Base-by-base conservation (phyloP, 1,139 yeast species). In the Suhomyces coccinellae region DNA sequence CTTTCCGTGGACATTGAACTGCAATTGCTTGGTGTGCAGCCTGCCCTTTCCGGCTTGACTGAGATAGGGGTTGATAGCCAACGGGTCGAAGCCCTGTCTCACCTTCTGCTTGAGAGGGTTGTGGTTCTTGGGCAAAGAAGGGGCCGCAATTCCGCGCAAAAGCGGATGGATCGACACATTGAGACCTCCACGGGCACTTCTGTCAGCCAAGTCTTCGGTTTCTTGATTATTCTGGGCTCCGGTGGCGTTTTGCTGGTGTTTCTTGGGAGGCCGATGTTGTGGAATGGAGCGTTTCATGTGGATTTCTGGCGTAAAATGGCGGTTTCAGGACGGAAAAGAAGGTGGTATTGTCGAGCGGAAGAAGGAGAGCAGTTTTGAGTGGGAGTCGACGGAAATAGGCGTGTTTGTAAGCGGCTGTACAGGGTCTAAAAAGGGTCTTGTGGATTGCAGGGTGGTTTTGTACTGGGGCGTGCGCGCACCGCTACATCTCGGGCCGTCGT, bases 101-200 rank as follows among this genome's bases (percentile, higher is more conserved):
- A 59, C 63, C 27, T 59, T 59, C 40, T 57, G 63, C 40, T 62
- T 60, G 27, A 67, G 50, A 0, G 73, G 74, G 46, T 66, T 66
- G 43, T 56, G 62, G 42, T 54, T 51, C 28, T 58, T 55, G 12
- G 68, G 62, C 3, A 65, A 47, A 22, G 55, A 44, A 7, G 68
- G 66, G 2, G 63, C 47, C 6, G 58, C 47, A 38, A 63, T 66
- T 30, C 59, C 60, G 6, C 52, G 30, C 9, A 84, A 64, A 14
- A 83, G 62, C 2, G 91, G 91, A 57, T 84, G 90, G 2, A 83
- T 60, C 39, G 78, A 81, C 6, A 79, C 76, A 45, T 73, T 71
- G n/a, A 80, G 60, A 1, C 83, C 83, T 20, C 68, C 63, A 43
- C 65, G 28, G 4, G 29, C 29, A 11, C n/a, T 26, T 12, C n/a